Percentiles rank a stretch among this genome's conserved stretches.
These are phyloP conservation scores for Barnettozyma siamensis DNA, from an alignment of 805 yeast genomes.

Conservation along the genomic window DNA sequence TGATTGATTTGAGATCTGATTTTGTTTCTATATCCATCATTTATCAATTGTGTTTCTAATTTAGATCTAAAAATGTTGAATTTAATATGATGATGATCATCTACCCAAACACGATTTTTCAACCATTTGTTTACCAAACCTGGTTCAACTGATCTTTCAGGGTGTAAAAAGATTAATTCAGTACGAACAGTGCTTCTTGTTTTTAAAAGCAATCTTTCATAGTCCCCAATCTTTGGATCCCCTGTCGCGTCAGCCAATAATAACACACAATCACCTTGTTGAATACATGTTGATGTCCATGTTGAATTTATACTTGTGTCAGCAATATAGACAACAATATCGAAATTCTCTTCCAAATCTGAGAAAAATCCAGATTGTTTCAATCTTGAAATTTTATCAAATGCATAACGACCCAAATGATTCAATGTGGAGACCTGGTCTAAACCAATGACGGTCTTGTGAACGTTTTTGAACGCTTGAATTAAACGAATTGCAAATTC, in stretches of 20 bases:
- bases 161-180: conserved; percentile 78
- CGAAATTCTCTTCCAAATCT: conserved; percentile 82
- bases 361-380: conserved; percentile 87
- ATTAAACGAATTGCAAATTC: conserved; percentile 76
- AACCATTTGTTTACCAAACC: conserved; percentile 87
- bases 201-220: conserved; percentile 68
- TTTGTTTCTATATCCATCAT: not conserved
- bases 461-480: conserved; percentile 65
- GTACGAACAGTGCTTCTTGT: conserved; percentile 81
- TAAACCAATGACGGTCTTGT: conserved; percentile 68
- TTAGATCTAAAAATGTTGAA: conserved; percentile 35
- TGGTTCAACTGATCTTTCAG: conserved; percentile 74
- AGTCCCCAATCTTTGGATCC: conserved; percentile 75
- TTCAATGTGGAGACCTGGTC: conserved; percentile 76
- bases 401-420: conserved; percentile 87
- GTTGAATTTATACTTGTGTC: conserved; percentile 77
- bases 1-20: conserved; percentile 5
- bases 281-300: conserved; percentile 90
- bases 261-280: conserved; percentile 93
- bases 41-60: not conserved
- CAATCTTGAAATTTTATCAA: conserved; percentile 79
- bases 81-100: conserved; percentile 88
- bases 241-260: conserved; percentile 79
- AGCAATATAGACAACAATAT: conserved; percentile 84
- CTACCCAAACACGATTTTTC: conserved; percentile 82